A percentile compares a stretch with the other conserved stretches of the same genome.
phyloP scores from a whole-genome alignment of 495 filamentous ascomycete species.

The Hypoxylon rickii region DNA sequence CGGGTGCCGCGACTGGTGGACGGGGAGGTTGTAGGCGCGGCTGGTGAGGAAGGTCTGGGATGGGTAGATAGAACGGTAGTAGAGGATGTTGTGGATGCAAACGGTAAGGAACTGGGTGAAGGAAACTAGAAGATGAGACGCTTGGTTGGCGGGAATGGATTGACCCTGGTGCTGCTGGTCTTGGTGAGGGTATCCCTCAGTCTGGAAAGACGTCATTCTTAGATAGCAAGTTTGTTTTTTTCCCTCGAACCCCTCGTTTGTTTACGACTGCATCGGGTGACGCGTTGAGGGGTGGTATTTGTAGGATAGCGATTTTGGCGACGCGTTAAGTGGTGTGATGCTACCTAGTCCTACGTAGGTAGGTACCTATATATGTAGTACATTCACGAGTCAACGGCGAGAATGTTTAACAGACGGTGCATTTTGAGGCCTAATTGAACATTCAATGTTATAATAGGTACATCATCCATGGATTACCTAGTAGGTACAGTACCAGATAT shows the following conservation, averaged over 20 bases:
- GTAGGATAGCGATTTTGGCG: too few relatives aligned
- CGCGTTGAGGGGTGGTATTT: too few relatives aligned
- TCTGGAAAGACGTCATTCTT: conserved; percentile 4
- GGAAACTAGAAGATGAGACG: conserved; percentile 56
- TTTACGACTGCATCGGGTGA: too few relatives aligned
- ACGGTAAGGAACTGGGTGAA: conserved; percentile 83
- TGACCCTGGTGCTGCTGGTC: conserved; percentile 25
- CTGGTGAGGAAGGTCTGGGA: conserved; percentile 76
- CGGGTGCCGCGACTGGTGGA: conserved; percentile 88
- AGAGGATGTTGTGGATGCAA: conserved; percentile 91
- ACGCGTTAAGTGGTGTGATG: too few relatives aligned
- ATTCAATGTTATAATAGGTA: too few relatives aligned
- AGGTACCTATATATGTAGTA: neutral
- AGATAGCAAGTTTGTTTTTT: too few relatives aligned
- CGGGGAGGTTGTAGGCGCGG: conserved; percentile 85
- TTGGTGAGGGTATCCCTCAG: conserved; percentile 14
- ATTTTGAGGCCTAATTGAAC: too few relatives aligned
- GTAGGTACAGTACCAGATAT: too few relatives aligned
- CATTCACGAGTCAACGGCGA: neutral
- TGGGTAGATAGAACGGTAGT: conserved; percentile 84
- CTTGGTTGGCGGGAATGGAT: conserved; percentile 38
- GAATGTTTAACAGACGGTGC: too few relatives aligned
- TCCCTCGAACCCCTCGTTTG: too few relatives aligned
- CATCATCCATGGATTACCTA: too few relatives aligned
- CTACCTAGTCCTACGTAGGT: neutral